A percentile compares a stretch with the other conserved stretches of the same genome.
Conservation (phyloP, 2,329 filamentous ascomycete genomes). For the Stagonosporopsis rhizophila region DNA sequence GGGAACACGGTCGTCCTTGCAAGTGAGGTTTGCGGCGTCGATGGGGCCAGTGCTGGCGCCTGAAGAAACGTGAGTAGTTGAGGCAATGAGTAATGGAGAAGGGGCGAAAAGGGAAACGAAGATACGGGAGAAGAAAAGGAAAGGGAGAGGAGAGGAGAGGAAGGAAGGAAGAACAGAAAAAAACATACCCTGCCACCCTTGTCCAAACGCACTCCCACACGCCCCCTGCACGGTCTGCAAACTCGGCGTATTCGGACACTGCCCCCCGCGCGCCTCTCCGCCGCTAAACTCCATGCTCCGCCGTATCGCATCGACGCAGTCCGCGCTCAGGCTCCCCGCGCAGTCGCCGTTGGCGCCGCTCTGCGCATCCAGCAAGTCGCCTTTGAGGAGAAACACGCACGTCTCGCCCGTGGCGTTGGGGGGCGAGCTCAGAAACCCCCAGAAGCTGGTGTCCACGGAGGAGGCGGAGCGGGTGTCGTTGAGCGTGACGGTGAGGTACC, state of each 20-base stretch:
- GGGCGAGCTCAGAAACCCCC: not conserved
- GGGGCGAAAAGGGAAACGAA: not conserved
- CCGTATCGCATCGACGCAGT: not conserved
- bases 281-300: not conserved
- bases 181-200: not conserved
- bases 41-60: not conserved
- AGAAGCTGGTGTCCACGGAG: not conserved
- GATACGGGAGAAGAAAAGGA: not conserved
- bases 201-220: not conserved
- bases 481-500: conserved; percentile 2
- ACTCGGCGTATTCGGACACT: not conserved
- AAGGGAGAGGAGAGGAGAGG: too few relatives aligned
- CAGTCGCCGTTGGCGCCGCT: not conserved
- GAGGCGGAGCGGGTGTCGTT: conserved; percentile 1
- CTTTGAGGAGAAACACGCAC: not conserved
- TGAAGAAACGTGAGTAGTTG: not conserved
- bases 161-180: not conserved
- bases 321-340: not conserved
- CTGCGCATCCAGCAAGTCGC: not conserved
- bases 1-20: not conserved
- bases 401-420: not conserved
- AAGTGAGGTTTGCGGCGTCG: not conserved
- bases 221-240: not conserved
- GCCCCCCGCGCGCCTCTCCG: too few relatives aligned
- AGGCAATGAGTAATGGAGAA: not conserved